These are phyloP conservation scores for Phaseolus coccineus DNA, from an alignment of 331 rosid genomes.

Conservation along the genomic window DNA sequence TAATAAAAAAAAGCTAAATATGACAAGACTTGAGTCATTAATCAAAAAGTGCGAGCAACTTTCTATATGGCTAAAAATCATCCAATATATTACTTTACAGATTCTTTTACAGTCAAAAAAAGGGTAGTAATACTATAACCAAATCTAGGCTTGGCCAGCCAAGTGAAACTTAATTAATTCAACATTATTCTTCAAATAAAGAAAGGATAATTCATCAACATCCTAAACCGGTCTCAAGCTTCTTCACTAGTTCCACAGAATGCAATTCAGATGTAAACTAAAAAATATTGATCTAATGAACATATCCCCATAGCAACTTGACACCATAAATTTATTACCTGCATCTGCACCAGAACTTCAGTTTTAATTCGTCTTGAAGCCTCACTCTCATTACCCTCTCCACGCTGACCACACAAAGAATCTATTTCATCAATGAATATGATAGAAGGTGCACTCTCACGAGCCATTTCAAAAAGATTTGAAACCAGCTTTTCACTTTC, in stretches of 20 bases:
- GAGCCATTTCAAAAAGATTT: constrained; percentile 97
- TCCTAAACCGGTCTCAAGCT: neutral
- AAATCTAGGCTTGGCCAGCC: constrained; percentile 10
- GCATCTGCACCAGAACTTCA: constrained; percentile 99
- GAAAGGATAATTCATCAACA: neutral
- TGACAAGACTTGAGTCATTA: neutral
- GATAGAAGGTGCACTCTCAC: constrained; percentile 97
- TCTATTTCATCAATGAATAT: constrained; percentile 98
- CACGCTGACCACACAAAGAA: constrained; percentile 96
- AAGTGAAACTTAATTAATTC: neutral
- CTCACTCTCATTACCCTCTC: constrained; percentile 99
- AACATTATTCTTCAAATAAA: neutral
- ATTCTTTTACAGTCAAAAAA: neutral
- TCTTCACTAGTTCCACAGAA: constrained; percentile 11
- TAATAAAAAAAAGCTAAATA: neutral
- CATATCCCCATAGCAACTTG: constrained; percentile 23
- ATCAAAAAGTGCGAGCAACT: neutral
- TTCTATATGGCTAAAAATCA: constrained; percentile 11
- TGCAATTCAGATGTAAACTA: constrained; percentile 32
- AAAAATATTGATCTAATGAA: constrained; percentile 20
- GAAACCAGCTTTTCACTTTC: constrained; percentile 99
- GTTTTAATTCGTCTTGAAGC: constrained; percentile 99
- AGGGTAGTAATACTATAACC: neutral
- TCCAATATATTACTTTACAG: neutral
- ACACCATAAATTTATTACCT: constrained; percentile 63